These are phyloP conservation scores for Platanus orientalis DNA, from an alignment of 164 flowering plant genomes.

Conservation along the genomic window DNA sequence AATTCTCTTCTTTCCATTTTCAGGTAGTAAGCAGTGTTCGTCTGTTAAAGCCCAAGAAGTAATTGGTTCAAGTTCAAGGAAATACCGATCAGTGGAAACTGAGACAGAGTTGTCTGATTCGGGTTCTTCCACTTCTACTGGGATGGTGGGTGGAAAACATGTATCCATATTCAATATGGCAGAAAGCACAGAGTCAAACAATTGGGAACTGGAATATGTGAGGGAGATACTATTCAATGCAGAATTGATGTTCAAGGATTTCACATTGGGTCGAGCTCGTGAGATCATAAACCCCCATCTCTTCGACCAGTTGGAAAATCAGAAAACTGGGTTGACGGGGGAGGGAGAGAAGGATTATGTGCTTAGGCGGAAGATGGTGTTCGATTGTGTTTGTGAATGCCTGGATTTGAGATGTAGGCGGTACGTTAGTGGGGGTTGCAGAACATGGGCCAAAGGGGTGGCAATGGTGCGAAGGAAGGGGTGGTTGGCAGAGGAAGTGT, in stretches of 20 bases:
- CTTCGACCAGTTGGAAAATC: slow-evolving; percentile 60
- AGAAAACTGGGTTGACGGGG: slow-evolving; percentile 17
- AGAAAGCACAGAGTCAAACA: slow-evolving; percentile 13
- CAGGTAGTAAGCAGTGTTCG: slow-evolving; percentile 54
- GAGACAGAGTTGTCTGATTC: slow-evolving; percentile 77
- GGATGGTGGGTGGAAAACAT: slow-evolving; percentile 16
- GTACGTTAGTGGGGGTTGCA: slow-evolving; percentile 48
- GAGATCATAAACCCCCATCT: slow-evolving; percentile 56
- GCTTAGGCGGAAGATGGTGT: slow-evolving; percentile 42
- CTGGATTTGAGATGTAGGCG: slow-evolving; percentile 56
- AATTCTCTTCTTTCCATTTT: slow-evolving; percentile 2
- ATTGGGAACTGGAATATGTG: slow-evolving; percentile 63
- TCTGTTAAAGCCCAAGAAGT: slow-evolving; percentile 43
- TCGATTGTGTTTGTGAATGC: slow-evolving; percentile 78
- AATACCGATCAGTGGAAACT: slow-evolving; percentile 26
- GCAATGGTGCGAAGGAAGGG: slow-evolving; percentile 48
- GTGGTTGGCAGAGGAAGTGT: slow-evolving; percentile 64
- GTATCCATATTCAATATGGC: slow-evolving; percentile 1
- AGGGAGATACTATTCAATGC: slow-evolving; percentile 45
- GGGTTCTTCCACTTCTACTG: slow-evolving; percentile 51
- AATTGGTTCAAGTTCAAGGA: slow-evolving; percentile 25
- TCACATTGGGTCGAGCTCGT: slow-evolving; percentile 42
- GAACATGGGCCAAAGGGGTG: slow-evolving; percentile 55
- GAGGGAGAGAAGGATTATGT: slow-evolving; percentile 19
- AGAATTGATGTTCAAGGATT: slow-evolving; percentile 55